phyloP scores from a whole-genome alignment of 1,139 yeast species.

The Suhomyces maxii region DNA sequence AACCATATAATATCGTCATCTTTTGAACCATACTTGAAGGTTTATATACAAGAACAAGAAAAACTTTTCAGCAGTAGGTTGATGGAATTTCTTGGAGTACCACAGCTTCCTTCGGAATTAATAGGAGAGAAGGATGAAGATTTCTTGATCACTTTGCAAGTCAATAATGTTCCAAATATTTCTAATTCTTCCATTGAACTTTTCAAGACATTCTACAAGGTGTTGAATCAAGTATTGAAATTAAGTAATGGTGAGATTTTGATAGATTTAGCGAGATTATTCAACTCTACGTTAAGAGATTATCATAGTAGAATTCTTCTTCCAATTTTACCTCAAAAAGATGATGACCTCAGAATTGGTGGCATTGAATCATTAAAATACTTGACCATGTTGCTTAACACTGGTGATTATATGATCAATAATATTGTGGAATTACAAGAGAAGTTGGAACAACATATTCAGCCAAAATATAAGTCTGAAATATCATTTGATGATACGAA shows the following conservation, averaged over 20 bases:
- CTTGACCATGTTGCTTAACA: constrained; percentile 73
- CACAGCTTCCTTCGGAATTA: constrained; percentile 45
- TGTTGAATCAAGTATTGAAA: constrained; percentile 73
- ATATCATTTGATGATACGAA: constrained; percentile 54
- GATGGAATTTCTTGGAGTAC: constrained; percentile 54
- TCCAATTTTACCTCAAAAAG: constrained; percentile 53
- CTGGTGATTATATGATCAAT: constrained; percentile 84
- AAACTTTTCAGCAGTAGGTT: constrained; percentile 60
- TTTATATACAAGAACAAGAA: constrained; percentile 92
- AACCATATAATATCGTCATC: constrained; percentile 63
- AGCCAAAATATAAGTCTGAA: constrained; percentile 31
- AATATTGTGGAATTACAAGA: constrained; percentile 79
- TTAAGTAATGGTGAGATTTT: constrained; percentile 71
- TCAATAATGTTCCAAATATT: constrained; percentile 55
- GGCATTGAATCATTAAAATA: constrained; percentile 61
- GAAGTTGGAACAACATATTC: constrained; percentile 53
- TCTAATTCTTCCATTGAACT: constrained; percentile 84
- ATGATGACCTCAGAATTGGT: constrained; percentile 19
- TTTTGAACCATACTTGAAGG: constrained; percentile 78
- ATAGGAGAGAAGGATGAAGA: constrained; percentile 25
- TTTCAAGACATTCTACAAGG: constrained; percentile 71
- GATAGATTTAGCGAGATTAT: constrained; percentile 60
- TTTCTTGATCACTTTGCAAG: constrained; percentile 35
- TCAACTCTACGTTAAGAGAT: constrained; percentile 64
- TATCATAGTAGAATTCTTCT: constrained; percentile 63